Conservation (phyloP, 169 alveolate genomes). For the Plasmodium yoelii region DNA sequence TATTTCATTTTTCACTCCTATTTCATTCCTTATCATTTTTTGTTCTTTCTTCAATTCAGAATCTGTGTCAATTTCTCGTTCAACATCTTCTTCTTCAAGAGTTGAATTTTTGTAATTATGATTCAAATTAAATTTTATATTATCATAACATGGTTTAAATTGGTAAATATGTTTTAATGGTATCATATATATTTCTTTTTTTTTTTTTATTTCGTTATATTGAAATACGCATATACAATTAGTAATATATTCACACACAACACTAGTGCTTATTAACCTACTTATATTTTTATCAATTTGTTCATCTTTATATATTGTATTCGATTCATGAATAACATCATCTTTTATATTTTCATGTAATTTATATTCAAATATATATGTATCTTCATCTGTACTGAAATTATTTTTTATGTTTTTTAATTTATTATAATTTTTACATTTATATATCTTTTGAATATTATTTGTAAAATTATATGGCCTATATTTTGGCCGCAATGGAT, state of each 20-base stretch:
- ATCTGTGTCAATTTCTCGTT: background rate
- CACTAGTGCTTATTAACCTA: constrained; percentile 76
- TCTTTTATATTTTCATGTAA: constrained; percentile 51
- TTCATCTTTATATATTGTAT: constrained; percentile 27
- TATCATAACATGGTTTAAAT: constrained; percentile 70
- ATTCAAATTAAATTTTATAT: constrained; percentile 15
- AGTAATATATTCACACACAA: constrained; percentile 68
- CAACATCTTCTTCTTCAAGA: no score
- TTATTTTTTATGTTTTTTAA: constrained; percentile 57
- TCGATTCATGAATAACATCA: constrained; percentile 40
- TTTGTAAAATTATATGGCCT: constrained; percentile 68
- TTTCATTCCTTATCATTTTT: no score
- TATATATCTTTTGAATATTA: constrained; percentile 57
- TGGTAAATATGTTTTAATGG: constrained; percentile 74
- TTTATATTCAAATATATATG: constrained; percentile 68
- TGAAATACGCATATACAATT: constrained; percentile 69
- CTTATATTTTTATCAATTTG: constrained; percentile 36
- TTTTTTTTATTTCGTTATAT: constrained; percentile 65
- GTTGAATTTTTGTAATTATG: background rate
- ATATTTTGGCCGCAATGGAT: constrained; percentile 75
- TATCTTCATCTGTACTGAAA: constrained; percentile 43
- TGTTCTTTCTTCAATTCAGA: constrained; percentile 1
- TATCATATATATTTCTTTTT: constrained; percentile 70
- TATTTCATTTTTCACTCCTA: background rate
- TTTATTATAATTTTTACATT: constrained; percentile 49